These are phyloP conservation scores for Saccharomycodes ludwigii DNA, from an alignment of 805 yeast genomes.

Conservation along the genomic window DNA sequence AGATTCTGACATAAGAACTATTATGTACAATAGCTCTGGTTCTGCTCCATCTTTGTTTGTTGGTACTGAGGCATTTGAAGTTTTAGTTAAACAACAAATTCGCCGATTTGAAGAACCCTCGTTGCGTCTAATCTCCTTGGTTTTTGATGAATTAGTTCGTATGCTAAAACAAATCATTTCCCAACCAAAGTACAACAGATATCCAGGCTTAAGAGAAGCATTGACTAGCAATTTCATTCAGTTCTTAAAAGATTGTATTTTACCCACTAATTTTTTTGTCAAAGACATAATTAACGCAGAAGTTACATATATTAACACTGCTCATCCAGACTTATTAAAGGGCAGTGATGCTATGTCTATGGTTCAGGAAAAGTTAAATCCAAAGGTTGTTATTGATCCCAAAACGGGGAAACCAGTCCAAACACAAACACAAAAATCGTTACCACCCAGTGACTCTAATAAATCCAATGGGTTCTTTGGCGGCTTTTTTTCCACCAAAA, in stretches of 20 bases:
- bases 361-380: slow-evolving; percentile 71
- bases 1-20: slow-evolving; percentile 91
- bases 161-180: slow-evolving; percentile 74
- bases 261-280: slow-evolving; percentile 81
- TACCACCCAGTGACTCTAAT: slow-evolving; percentile 27
- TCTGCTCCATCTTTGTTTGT: slow-evolving; percentile 93
- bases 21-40: slow-evolving; percentile 93
- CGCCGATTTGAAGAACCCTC: slow-evolving; percentile 91
- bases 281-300: slow-evolving; percentile 74
- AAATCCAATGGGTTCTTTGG: slow-evolving; percentile 78
- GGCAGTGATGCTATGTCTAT: slow-evolving; percentile 93
- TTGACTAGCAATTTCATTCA: slow-evolving; percentile 69
- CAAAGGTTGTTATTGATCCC: slow-evolving; percentile 68
- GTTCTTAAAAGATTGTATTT: slow-evolving; percentile 62
- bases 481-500: slow-evolving; percentile 84
- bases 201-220: slow-evolving; percentile 83
- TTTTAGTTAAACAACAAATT: slow-evolving; percentile 86
- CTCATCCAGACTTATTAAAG: slow-evolving; percentile 90
- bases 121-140: slow-evolving; percentile 73
- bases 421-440: slow-evolving; percentile 19
- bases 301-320: slow-evolving; percentile 91
- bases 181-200: slow-evolving; percentile 74
- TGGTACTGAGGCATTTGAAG: slow-evolving; percentile 95
- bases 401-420: slow-evolving; percentile 74
- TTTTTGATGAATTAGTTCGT: slow-evolving; percentile 89